A percentile compares a stretch with the other conserved stretches of the same genome.
Conservation (phyloP, 2,329 filamentous ascomycete species). For the Phoma sp. region DNA sequence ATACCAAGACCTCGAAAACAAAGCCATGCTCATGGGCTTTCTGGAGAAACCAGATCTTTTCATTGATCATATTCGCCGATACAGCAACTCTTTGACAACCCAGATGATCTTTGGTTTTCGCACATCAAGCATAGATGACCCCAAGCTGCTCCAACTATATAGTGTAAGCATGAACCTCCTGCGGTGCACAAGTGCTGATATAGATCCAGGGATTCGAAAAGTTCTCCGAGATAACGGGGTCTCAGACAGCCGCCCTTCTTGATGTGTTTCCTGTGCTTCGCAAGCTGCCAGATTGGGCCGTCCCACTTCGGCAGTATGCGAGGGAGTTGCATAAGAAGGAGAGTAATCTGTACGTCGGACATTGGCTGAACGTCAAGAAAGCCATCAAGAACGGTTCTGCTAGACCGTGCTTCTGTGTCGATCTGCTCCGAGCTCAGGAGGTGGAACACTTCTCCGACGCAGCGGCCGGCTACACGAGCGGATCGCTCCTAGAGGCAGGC, state of each 20-base stretch:
- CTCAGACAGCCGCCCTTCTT: conserved; percentile 52
- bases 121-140: conserved; percentile 23
- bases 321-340: conserved; percentile 54
- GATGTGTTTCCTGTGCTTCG: conserved; percentile 57
- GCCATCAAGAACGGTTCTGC: conserved; percentile 10
- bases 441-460: conserved; percentile 29
- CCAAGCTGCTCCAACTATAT: conserved; percentile 25
- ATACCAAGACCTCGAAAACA: conserved; percentile 64
- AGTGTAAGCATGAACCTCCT: neutral
- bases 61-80: conserved; percentile 55
- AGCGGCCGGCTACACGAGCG: conserved; percentile 31
- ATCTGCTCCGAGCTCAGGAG: conserved; percentile 28
- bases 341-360: conserved; percentile 36
- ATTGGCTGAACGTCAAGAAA: conserved; percentile 32
- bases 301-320: conserved; percentile 50
- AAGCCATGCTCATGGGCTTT: conserved; percentile 59
- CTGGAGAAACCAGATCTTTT: conserved; percentile 54
- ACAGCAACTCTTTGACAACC: conserved; percentile 57
- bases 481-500: conserved; percentile 38
- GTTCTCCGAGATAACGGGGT: conserved; percentile 53
- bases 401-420: conserved; percentile 34
- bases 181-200: conserved; percentile 16
- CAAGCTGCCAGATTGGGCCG: conserved; percentile 38
- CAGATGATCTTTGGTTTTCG: conserved; percentile 58
- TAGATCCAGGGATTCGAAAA: conserved; percentile 46